phyloP scores from a whole-genome alignment of 352 stramenopile species.

The Pythium biforme region DNA sequence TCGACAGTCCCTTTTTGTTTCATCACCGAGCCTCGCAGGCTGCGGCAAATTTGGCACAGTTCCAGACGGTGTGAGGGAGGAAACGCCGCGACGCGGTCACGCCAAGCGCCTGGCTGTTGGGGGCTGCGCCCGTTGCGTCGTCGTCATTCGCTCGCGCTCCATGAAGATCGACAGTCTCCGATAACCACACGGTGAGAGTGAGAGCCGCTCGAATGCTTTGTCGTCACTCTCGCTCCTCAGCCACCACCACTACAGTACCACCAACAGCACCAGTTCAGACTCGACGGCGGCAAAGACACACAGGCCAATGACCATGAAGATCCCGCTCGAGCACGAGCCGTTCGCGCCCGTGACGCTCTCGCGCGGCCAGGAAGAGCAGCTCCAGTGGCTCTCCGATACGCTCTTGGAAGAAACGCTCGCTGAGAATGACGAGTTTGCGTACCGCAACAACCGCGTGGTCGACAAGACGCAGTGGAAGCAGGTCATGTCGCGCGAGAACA shows the following conservation, averaged over 20 bases:
- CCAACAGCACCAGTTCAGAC: not conserved
- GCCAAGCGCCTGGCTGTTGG: no score
- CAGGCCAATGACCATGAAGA: slow-evolving; percentile 40
- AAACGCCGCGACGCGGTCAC: not conserved
- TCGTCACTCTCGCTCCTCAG: no score
- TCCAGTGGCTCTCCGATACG: slow-evolving; percentile 16
- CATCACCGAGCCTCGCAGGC: no score
- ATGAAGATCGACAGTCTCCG: no score
- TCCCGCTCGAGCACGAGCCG: slow-evolving; percentile 45
- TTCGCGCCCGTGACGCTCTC: slow-evolving; percentile 52
- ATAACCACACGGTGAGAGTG: no score
- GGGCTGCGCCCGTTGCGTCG: not conserved
- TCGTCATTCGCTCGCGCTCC: not conserved
- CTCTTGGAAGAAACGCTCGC: slow-evolving; percentile 17
- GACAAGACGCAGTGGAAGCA: slow-evolving; percentile 16
- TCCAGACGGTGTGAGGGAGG: not conserved
- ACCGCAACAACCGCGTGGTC: slow-evolving; percentile 2
- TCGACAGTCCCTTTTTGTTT: not conserved
- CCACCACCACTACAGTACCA: no score
- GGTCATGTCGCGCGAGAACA: slow-evolving; percentile 32
- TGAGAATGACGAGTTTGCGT: slow-evolving; percentile 13
- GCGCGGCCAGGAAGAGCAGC: slow-evolving; percentile 2
- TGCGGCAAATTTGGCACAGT: no score
- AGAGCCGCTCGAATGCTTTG: no score
- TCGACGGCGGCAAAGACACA: not conserved